Conservation (phyloP, 306 rosid species). For the Lupinus albus region DNA sequence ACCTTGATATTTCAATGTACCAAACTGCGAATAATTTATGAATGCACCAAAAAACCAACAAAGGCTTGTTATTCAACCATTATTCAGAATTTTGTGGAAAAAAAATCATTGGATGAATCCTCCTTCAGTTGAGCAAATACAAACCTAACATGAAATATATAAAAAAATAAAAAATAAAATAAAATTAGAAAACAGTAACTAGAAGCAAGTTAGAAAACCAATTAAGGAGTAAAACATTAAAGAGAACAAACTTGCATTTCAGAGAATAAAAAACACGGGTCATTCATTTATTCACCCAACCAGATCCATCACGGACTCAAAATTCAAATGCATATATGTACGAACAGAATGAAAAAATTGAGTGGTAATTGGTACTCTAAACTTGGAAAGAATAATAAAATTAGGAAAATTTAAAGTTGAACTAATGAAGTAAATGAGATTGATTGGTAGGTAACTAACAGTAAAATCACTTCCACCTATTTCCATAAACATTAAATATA, state of each 20-base stretch:
- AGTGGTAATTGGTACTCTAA: conserved; percentile 31
- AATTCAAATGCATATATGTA: too few relatives aligned
- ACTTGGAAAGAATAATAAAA: conserved; percentile 25
- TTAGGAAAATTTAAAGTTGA: conserved; percentile 35
- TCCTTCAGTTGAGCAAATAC: conserved; percentile 31
- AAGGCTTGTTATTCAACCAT: conserved; percentile 29
- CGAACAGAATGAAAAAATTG: not conserved
- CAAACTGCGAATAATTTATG: not conserved
- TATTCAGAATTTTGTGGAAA: conserved; percentile 8
- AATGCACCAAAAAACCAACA: conserved; percentile 26
- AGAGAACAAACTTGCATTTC: conserved; percentile 33
- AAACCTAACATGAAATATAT: conserved; percentile 34
- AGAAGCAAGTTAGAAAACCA: conserved; percentile 27
- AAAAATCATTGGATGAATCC: conserved; percentile 38
- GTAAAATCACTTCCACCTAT: conserved; percentile 44
- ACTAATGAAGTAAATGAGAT: conserved; percentile 13
- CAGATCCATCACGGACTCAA: conserved; percentile 41
- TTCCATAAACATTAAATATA: conserved; percentile 16
- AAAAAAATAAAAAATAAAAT: not conserved
- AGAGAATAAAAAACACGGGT: conserved; percentile 30
- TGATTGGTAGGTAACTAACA: conserved; percentile 28
- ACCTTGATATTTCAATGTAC: conserved; percentile 17
- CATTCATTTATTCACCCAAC: conserved; percentile 34
- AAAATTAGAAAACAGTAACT: conserved; percentile 25
- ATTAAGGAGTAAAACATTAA: conserved; percentile 30